Base-by-base conservation (phyloP, 2,329 filamentous ascomycete genomes). In the Sarocladiaceae sp. region DNA sequence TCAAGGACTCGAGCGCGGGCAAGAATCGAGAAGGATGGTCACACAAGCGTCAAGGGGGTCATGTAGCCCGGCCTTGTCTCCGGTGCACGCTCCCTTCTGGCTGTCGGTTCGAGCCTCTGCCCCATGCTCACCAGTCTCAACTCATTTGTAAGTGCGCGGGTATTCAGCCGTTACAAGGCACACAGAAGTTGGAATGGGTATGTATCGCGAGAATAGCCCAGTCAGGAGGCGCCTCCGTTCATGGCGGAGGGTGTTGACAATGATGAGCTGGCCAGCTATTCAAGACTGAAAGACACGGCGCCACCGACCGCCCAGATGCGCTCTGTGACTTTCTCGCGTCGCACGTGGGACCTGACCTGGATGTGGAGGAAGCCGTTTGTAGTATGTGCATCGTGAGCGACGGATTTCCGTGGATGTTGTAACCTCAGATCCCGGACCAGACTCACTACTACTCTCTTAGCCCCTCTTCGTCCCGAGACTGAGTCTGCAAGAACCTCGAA, bases 301-400 rank as follows among this genome's bases (percentile, higher is more conserved):
- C 29, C 29, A 31, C 29, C 15, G 8, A 31, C 29, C 8, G 29
- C 15, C 18, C 35, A 8, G 35, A 37, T 17, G 6, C 35, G 35
- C 35, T 6, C 18, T 37, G 35, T 37, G 12, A 20, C 8, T 22
- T n/a, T 44, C 20, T 44, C 40, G 28, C 7, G 40, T 44, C 7
- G 17, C 23, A 44, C 40, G 15, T 44, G 40, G 40, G 18, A 26
- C 22, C 5, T 44, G 40, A 23, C 15, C 40, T 44, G 40, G 35
- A 37, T 12, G 15, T 7, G 37, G 40, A 8, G 23, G 23, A 22
- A 23, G 4, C 4, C 15, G 37, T 23, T 22, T n/a, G 26, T 11
- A 4, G n/a, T 48, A 33, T 48, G 44, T 48, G 28, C 44, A 20
- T 33, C 44, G 11, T 33, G 44, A 48, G 44, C 26, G 44, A 48